Conservation (phyloP, 1,284 basidiomycete species). For the Porodaedalea pini region DNA sequence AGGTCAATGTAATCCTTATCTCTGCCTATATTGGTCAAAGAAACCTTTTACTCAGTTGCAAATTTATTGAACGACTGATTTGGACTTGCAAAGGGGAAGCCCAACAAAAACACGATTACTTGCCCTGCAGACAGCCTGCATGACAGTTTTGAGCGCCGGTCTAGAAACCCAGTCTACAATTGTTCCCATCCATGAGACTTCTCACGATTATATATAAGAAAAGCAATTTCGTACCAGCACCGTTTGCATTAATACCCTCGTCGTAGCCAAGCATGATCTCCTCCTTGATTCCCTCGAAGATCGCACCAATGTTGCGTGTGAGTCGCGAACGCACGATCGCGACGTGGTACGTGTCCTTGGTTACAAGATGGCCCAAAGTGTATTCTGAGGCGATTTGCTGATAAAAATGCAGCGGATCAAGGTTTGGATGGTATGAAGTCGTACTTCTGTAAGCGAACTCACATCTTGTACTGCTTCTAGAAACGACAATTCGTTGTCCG, state of each 20-base stretch:
- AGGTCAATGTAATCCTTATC: conserved; percentile 37
- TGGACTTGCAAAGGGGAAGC: conserved; percentile 35
- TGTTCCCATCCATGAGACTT: too few species aligned
- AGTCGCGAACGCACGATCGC: conserved; percentile 26
- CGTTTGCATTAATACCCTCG: conserved; percentile 21
- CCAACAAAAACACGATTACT: conserved; percentile 42
- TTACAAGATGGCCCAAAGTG: background rate
- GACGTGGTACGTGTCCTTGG: conserved; percentile 24
- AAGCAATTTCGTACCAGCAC: conserved; percentile 8
- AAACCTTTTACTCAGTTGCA: background rate
- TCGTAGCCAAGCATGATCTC: conserved; percentile 26
- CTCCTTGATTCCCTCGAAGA: conserved; percentile 28
- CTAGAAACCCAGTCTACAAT: conserved; percentile 32
- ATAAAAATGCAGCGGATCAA: background rate
- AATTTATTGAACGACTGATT: background rate
- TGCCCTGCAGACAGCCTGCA: conserved; percentile 36
- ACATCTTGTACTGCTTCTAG: conserved; percentile 30
- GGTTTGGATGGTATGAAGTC: background rate
- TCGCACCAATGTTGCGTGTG: conserved; percentile 24
- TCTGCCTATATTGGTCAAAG: conserved; percentile 33
- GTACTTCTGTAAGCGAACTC: background rate
- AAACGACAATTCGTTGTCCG: conserved; percentile 34
- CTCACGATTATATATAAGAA: conserved; percentile 27
- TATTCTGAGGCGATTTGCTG: background rate
- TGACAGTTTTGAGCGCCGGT: conserved; percentile 21